phyloP scores from a whole-genome alignment of 768 basidiomycete genomes.

The Mycena venus region DNA sequence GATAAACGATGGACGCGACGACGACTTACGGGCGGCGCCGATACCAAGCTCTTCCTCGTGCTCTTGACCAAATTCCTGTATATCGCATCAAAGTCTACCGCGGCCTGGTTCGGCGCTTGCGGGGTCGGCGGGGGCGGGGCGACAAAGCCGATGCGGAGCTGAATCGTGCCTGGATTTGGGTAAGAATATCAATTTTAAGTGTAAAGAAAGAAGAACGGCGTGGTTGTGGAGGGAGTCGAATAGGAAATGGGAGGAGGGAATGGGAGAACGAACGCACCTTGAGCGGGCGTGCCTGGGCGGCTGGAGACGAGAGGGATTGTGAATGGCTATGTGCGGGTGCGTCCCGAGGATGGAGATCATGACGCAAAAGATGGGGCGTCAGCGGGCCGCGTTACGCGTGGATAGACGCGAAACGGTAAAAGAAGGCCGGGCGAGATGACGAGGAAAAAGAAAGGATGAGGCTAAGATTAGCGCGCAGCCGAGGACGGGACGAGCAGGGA shows the following conservation, averaged over 20 bases:
- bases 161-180: no score
- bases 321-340: slow-evolving; percentile 43
- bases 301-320: slow-evolving; percentile 57
- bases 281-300: slow-evolving; percentile 53
- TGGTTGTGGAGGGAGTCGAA: no score
- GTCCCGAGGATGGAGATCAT: background rate
- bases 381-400: background rate
- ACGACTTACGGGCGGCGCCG: slow-evolving; percentile 81
- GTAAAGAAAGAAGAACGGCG: no score
- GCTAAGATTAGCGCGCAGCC: background rate
- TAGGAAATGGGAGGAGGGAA: no score
- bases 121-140: slow-evolving; percentile 57
- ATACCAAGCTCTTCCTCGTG: slow-evolving; percentile 75
- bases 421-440: slow-evolving; percentile 20
- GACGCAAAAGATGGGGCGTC: background rate
- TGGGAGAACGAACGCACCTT: no score
- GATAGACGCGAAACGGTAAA: background rate
- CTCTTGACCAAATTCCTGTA: slow-evolving; percentile 75
- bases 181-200: no score
- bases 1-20: slow-evolving; percentile 10
- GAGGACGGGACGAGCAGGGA: background rate
- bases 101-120: slow-evolving; percentile 41
- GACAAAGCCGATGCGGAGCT: slow-evolving; percentile 63
- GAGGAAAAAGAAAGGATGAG: background rate
- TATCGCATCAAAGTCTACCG: slow-evolving; percentile 69